phyloP scores from a whole-genome alignment of 129 eudicot genomes.

The Saussurea involucrata region DNA sequence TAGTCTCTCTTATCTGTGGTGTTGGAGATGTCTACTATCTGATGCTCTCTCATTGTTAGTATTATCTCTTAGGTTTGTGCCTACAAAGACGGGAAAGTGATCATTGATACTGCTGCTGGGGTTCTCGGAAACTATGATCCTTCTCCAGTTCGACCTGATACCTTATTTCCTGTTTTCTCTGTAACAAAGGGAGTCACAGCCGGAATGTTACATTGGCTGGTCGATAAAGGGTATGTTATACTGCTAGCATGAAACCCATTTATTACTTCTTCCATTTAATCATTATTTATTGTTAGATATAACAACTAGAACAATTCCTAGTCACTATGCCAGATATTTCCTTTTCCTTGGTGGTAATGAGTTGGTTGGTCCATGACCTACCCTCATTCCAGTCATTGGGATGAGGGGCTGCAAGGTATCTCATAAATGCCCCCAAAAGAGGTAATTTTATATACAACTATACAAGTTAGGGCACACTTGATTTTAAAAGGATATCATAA shows the following conservation, averaged over 20 bases:
- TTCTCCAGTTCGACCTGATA: conserved; percentile 87
- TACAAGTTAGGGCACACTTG: no score
- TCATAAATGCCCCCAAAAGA: no score
- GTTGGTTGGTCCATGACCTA: no score
- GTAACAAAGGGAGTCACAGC: conserved; percentile 84
- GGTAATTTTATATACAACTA: no score
- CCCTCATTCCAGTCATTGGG: no score
- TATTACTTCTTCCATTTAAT: background rate
- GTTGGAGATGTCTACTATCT: conserved; percentile 11
- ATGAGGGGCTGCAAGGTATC: no score
- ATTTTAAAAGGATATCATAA: no score
- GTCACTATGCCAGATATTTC: no score
- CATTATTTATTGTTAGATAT: background rate
- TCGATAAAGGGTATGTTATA: conserved; percentile 62
- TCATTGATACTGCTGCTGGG: conserved; percentile 93
- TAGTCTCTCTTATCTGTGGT: background rate
- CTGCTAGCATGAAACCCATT: background rate
- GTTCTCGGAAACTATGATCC: conserved; percentile 92
- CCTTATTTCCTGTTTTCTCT: conserved; percentile 83
- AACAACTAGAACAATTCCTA: no score
- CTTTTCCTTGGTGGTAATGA: no score
- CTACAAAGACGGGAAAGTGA: conserved; percentile 88
- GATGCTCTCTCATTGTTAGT: conserved; percentile 23
- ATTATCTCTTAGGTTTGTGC: conserved; percentile 68
- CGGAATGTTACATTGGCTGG: conserved; percentile 85